Base-by-base conservation (phyloP, 2,329 filamentous ascomycete genomes). In the Aureobasidium zeae region DNA sequence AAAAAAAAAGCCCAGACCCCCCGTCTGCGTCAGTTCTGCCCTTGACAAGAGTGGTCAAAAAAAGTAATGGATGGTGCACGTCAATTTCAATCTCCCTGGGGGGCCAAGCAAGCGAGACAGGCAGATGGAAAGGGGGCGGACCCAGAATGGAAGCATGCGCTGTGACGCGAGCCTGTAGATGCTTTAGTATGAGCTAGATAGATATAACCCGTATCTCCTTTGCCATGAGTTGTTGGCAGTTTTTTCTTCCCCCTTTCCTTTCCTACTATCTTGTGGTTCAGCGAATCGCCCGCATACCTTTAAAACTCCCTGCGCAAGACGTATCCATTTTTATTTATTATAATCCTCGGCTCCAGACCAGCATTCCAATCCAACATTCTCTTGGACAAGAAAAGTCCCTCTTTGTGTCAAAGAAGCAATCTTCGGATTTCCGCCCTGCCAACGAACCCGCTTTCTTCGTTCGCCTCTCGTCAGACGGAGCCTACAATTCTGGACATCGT, bases 1-100 rank as follows among this genome's bases (percentile, higher is more conserved):
- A 45, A 33, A 37, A 45, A 36, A 34, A 37, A 45, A 36, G 43
- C 32, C 32, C 28, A 38, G 26, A 34, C 43, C 33, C 32, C 15
- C 39, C 43, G 33, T 45, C 43, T 45, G 43, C 43, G 43, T 45
- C 43, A 45, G 33, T 36, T n/a, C 33, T 25, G 43, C 43, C 33
- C 43, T 38, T 34, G 43, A 45, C 24, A 31, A 17, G n/a, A n/a
- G n/a, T n/a, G n/a, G n/a, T n/a, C n/a, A 44, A 33, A 45, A 45
- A 36, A 45, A 45, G 25, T 32, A 36, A 45, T 37, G 39, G 38
- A n/a, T n/a, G n/a, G 38, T 34, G 39, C 39, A 43, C 39, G 30
- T 43, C 39, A 43, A 34, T 43, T 43, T 43, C 30, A 34, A 43
- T 43, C 39, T 43, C 39, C 39, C 30, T 33, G 30, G 39, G n/a